Evolutionary conservation across 148 eudicot species (phyloP), one percentile per base, ranked within the genome.

Genomic region (Amaranthus cruentus): DNA sequence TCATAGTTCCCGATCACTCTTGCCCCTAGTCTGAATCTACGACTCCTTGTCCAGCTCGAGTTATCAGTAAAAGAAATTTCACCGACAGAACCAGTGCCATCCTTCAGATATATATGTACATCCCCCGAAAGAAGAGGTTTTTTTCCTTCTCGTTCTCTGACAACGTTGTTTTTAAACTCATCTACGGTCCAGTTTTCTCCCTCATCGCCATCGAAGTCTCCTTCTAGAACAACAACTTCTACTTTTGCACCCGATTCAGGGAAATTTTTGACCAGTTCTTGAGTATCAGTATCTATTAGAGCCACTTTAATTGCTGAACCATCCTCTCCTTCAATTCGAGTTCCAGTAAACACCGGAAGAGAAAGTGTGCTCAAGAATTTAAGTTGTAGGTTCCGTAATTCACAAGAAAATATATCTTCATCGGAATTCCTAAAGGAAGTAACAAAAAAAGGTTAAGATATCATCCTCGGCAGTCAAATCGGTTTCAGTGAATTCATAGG

Each of bases 261-360:
- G 59, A 84, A 88, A 81, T 77, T 70, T 60, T 53, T 52, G 71
- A 87, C 91, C 72, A 86, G 70, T 69, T 90, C 75, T 48, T 85
- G 88, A 42, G 82, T 79, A 64, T 70, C 18, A 64, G 80, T 69
- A 81, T 91, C 94, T 56, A 90, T 59, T 65, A 95, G 70, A 78
- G 87, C 89, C 75, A 95, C 85, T 81, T 86, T 83, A 47, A 95
- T 78, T 28, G 83, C 80, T 62, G 85, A 77, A 49, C 85, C 78
- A 47, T 84, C 96, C 81, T 90, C 97, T 77, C 96, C 97, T 86
- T 91, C 93, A 74, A 95, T 95, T 61, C 88, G 90, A 53, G 93
- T 85, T 79, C 99, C 99, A 62, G 99, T 95, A 69, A 95, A 95
- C 66, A 95, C 97, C 2, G 99, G 99, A 57, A 91, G 94, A 75